Evolutionary conservation across 2,329 filamentous ascomycete genomes (phyloP), one percentile per base, ranked within the genome.

Genomic region (Colletotrichum incanum): DNA sequence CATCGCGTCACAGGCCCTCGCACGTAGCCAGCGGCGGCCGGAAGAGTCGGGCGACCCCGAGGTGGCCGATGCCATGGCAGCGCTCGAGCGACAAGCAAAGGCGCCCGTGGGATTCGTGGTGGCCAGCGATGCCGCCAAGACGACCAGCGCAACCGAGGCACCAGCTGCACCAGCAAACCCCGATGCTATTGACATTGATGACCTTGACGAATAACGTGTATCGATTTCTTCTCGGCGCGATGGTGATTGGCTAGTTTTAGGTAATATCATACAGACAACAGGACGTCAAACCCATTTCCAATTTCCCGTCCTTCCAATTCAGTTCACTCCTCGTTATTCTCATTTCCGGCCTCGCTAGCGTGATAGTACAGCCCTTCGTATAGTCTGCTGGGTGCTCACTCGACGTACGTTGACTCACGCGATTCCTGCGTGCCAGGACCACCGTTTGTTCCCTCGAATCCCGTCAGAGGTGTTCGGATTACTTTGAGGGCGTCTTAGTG

Each of bases 1-100:
- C 79, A 98, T 99, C 82, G 96, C 96, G 12, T 97, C 94, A 6
- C 96, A 99, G 82, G 96, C 96, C 34, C 87, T 99, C 76, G 95
- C 95, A 28, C 91, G 95, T 74, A 92, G 91, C 74, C 93, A 97
- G 80, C 89, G 88, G 75, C 87, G 88, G 76, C 84, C 84, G 67
- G 84, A 83, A 73, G 81, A 80, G 52, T 83, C 28, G 86, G 86
- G 60, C 78, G 80, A 12, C 16, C 58, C 59, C 20, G 87, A 90
- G 67, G 86, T 88, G 49, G 89, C 88, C 5, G 95, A 98, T 82
- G 94, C 95, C 28, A 98, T 98, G 94, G 93, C 92, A 50, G 93
- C 93, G 28, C 86, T 98, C 73, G 96, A 98, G 81, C 89, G 94
- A 75, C 94, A 98, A 82, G 93, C 94, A n/a, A 89, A 92, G 70